Percentiles rank a stretch among this genome's conserved stretches.
phyloP scores from a whole-genome alignment of 148 eudicot species.

The Silene conica region DNA sequence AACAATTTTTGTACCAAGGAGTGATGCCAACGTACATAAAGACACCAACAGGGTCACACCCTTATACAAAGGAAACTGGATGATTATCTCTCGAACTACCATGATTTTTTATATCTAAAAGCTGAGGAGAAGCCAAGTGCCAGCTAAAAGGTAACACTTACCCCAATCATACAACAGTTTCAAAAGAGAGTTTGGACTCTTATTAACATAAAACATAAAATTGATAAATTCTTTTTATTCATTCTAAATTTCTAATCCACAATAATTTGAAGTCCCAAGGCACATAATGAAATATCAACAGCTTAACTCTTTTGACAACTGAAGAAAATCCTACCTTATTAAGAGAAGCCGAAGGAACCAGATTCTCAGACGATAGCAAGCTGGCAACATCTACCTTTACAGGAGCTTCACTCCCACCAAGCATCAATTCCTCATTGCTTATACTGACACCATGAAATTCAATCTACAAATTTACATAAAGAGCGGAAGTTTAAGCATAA shows the following conservation, averaged over 20 bases:
- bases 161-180: background rate
- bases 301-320: background rate
- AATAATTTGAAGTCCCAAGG: background rate
- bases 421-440: slow-evolving; percentile 67
- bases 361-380: slow-evolving; percentile 75
- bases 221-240: background rate
- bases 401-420: slow-evolving; percentile 94
- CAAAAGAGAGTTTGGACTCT: background rate
- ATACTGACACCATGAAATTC: slow-evolving; percentile 80
- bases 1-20: background rate
- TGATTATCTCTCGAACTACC: background rate
- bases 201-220: background rate
- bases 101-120: background rate
- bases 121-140: background rate
- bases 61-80: background rate
- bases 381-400: slow-evolving; percentile 70
- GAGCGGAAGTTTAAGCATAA: background rate
- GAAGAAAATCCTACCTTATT: slow-evolving; percentile 46
- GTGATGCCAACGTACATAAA: background rate
- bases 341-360: slow-evolving; percentile 69
- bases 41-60: background rate
- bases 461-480: slow-evolving; percentile 40
- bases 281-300: background rate
- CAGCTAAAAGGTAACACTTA: background rate
- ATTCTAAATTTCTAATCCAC: background rate